Percentiles rank a stretch among this genome's conserved stretches.
Evolutionary conservation across 805 yeast species (phyloP).

Genomic region (Kodamaea leandrae): DNA sequence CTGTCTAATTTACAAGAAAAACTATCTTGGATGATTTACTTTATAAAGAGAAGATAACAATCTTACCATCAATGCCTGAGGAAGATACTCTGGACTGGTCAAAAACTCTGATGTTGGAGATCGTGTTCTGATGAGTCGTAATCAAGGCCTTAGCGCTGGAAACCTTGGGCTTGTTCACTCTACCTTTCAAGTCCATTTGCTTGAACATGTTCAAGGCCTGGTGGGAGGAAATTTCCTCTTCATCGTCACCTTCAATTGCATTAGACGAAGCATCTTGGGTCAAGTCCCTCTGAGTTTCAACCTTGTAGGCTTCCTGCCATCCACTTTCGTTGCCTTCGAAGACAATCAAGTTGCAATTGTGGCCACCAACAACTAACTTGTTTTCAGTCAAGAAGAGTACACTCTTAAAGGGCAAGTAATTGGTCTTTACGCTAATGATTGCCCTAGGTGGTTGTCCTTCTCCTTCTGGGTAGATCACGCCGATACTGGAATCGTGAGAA

Average conservation of each 20-base stretch:
- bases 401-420: slow-evolving; percentile 76
- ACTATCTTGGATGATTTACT: background rate
- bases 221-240: slow-evolving; percentile 61
- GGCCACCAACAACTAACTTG: slow-evolving; percentile 84
- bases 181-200: slow-evolving; percentile 93
- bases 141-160: slow-evolving; percentile 43
- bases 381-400: slow-evolving; percentile 65
- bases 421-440: slow-evolving; percentile 56
- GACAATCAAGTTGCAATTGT: slow-evolving; percentile 85
- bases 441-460: slow-evolving; percentile 62
- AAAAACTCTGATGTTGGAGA: slow-evolving; percentile 59
- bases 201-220: slow-evolving; percentile 90
- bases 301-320: slow-evolving; percentile 59
- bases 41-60: slow-evolving; percentile 59
- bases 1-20: background rate
- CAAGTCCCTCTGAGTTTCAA: slow-evolving; percentile 50
- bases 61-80: slow-evolving; percentile 88
- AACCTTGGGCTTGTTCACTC: slow-evolving; percentile 44
- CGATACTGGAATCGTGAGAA: slow-evolving; percentile 83
- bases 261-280: slow-evolving; percentile 45
- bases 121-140: slow-evolving; percentile 90
- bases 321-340: slow-evolving; percentile 65
- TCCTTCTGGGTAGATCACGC: slow-evolving; percentile 74
- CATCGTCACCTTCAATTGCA: slow-evolving; percentile 37
- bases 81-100: slow-evolving; percentile 50